Base-by-base conservation (phyloP, 2,329 filamentous ascomycete genomes). In the Fusarium equiseti region DNA sequence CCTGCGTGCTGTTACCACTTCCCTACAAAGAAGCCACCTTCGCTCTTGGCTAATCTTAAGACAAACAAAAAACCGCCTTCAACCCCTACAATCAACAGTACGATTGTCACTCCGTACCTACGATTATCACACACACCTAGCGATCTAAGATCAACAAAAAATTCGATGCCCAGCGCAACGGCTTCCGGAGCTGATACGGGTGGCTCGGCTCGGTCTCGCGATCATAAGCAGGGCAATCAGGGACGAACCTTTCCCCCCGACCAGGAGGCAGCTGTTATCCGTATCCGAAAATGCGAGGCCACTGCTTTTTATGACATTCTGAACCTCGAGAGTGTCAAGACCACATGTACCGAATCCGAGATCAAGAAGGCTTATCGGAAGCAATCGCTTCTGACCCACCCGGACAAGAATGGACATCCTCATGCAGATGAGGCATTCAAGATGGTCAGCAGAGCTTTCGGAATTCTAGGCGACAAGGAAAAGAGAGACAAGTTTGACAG, bases 341-440 rank as follows among this genome's bases (percentile, higher is more conserved):
- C 86, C 61, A 88, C 90, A 22, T 91, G 89, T 76, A 89, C 89
- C 51, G 95, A 98, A 74, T 81, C 86, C 68, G 95, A 98, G 77
- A 94, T 99, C 79, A 99, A 98, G 82, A 98, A 98, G 85, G 95
- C 96, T 9, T 99, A 99, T 83, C 89, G 95, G 77, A 98, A 97
- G 83, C 87, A 97, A 79, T 96, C 92, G 79, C 84, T 99, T 76
- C 86, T 98, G 77, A 99, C 96, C 64, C 96, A 99, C 85, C 96
- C 96, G 70, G 96, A 99, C 85, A 99, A 99, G 86, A 99, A 99
- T 86, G 95, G 95, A 53, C 95, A 98, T 80, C 91, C 95, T 40
- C 90, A 97, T 65, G 95, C 96, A 59, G 96, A 98, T 79, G 96
- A 99, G 84, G 96, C 96, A 32, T 99, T 99, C 85, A 99, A 99